Percentiles rank a stretch among this genome's conserved stretches.
phyloP scores from a whole-genome alignment of 805 yeast genomes.

The Ogataea degrootiae region DNA sequence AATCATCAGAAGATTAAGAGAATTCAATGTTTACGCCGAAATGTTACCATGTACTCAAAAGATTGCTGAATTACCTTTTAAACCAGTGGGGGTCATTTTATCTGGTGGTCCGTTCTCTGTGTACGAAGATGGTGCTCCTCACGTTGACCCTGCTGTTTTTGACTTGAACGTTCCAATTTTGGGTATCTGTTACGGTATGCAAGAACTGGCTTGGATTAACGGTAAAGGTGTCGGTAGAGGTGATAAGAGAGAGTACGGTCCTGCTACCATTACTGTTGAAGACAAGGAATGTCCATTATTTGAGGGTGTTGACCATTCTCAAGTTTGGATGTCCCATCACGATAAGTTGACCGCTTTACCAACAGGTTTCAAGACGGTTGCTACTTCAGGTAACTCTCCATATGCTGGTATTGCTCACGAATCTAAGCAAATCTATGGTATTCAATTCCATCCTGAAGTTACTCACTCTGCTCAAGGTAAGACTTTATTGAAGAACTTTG shows the following conservation, averaged over 20 bases:
- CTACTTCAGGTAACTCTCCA: constrained; percentile 91
- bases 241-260: constrained; percentile 97
- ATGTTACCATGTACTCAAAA: constrained; percentile 99
- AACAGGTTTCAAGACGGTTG: constrained; percentile 80
- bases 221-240: constrained; percentile 93
- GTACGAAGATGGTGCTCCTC: constrained; percentile 92
- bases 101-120: constrained; percentile 99
- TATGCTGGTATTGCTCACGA: constrained; percentile 86
- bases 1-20: constrained; percentile 96
- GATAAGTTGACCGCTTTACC: constrained; percentile 93
- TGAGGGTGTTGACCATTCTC: constrained; percentile 86
- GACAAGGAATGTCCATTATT: constrained; percentile 69
- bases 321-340: constrained; percentile 99
- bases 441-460: constrained; percentile 99
- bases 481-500: constrained; percentile 82
- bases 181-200: constrained; percentile 99
- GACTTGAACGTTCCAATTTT: constrained; percentile 88
- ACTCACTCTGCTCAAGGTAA: constrained; percentile 94
- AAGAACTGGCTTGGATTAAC: constrained; percentile 97
- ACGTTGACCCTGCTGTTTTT: constrained; percentile 92
- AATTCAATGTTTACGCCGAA: constrained; percentile 96
- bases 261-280: constrained; percentile 84
- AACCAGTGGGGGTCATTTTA: constrained; percentile 91
- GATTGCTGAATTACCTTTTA: constrained; percentile 86
- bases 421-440: constrained; percentile 75